Conservation (phyloP, 169 alveolate genomes). For the Eimeria brunetti region DNA sequence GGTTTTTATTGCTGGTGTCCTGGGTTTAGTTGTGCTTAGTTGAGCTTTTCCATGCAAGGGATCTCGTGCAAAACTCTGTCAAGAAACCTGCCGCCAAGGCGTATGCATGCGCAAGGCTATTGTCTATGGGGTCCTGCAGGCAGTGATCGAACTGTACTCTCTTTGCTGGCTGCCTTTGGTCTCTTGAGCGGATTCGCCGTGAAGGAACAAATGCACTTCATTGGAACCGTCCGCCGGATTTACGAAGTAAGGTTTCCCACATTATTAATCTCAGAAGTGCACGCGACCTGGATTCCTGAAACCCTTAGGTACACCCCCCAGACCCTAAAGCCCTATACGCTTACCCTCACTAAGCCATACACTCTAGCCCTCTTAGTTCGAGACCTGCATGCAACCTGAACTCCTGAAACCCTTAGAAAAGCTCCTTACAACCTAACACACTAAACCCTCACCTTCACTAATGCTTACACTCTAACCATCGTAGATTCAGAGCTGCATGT, state of each 20-base stretch:
- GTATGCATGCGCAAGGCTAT: not conserved
- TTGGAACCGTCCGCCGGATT: not conserved
- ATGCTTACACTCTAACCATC: too few relatives aligned
- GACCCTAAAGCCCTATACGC: too few relatives aligned
- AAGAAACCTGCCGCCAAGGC: not conserved
- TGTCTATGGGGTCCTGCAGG: not conserved
- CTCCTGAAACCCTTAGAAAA: too few relatives aligned
- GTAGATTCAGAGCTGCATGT: not conserved
- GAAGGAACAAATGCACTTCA: conserved; percentile 29
- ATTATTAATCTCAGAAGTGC: not conserved
- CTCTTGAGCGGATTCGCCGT: conserved; percentile 13
- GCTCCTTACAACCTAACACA: too few relatives aligned
- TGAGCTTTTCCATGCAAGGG: not conserved
- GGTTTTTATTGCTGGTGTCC: not conserved
- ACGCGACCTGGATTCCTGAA: not conserved
- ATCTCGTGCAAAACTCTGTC: not conserved
- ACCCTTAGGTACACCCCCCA: too few relatives aligned
- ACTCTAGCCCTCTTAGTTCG: too few relatives aligned
- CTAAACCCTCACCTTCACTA: too few relatives aligned
- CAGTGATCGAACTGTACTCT: conserved; percentile 35
- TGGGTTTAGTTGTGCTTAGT: not conserved
- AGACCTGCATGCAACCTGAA: not conserved
- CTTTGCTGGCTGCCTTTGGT: conserved; percentile 10
- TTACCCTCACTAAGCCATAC: too few relatives aligned
- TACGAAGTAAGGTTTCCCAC: conserved; percentile 37